Evolutionary conservation across 2,329 filamentous ascomycete genomes (phyloP).

Genomic region (Pseudogymnoascus sp.): DNA sequence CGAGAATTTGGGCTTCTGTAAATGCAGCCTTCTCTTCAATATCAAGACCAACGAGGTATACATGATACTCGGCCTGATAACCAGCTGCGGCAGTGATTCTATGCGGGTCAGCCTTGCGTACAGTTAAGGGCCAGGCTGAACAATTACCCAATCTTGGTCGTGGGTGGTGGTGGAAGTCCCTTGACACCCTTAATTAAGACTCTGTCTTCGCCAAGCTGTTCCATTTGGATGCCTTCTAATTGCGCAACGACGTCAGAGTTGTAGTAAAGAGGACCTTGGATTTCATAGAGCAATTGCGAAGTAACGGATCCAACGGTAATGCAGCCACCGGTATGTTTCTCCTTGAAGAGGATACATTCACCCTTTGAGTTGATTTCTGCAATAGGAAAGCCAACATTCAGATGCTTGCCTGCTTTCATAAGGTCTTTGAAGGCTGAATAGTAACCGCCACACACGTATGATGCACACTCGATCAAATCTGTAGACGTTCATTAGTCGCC

Average conservation of each 20-base stretch:
- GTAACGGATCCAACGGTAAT: constrained; percentile 24
- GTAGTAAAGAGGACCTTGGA: constrained; percentile 33
- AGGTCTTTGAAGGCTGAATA: constrained; percentile 22
- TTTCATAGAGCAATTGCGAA: constrained; percentile 33
- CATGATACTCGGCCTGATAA: constrained; percentile 40
- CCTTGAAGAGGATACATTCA: constrained; percentile 11
- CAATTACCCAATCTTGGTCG: constrained; percentile 32
- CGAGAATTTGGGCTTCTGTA: constrained; percentile 35
- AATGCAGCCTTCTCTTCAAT: constrained; percentile 37
- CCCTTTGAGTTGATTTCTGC: constrained; percentile 10
- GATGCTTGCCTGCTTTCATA: not conserved
- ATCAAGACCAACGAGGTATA: constrained; percentile 38
- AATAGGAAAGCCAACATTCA: constrained; percentile 19
- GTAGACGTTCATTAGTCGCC: not conserved
- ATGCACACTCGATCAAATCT: constrained; percentile 26
- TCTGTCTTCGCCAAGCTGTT: constrained; percentile 32
- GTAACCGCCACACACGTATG: constrained; percentile 21
- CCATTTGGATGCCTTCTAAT: constrained; percentile 33
- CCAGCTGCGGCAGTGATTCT: constrained; percentile 36
- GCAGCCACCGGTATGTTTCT: constrained; percentile 11
- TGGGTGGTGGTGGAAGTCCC: constrained; percentile 29
- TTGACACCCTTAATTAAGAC: constrained; percentile 25
- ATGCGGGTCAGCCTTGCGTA: not conserved
- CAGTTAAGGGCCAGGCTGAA: not conserved
- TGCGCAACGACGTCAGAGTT: constrained; percentile 29